phyloP scores from a whole-genome alignment of 2,329 filamentous ascomycete species.

The Cadophora sp. region DNA sequence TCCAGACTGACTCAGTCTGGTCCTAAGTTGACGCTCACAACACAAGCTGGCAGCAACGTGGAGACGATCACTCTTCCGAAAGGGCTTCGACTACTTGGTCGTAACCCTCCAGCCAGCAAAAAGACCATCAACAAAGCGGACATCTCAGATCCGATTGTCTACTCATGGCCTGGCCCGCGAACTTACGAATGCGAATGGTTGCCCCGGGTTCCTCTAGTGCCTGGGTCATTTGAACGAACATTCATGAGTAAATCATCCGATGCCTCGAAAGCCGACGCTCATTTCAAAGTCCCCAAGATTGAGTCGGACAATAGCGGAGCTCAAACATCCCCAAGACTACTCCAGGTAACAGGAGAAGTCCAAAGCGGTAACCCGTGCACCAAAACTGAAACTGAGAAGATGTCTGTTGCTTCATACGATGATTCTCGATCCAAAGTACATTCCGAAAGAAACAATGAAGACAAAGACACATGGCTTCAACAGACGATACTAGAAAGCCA shows the following conservation, averaged over 20 bases:
- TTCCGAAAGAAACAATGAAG: background rate
- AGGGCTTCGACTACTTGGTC: slow-evolving; percentile 3
- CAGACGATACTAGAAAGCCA: background rate
- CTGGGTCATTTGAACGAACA: background rate
- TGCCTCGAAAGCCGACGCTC: background rate
- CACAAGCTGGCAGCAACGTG: background rate
- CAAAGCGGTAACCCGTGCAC: background rate
- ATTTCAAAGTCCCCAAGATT: background rate
- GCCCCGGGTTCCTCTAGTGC: background rate
- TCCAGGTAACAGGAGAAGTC: background rate
- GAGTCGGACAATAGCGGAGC: background rate
- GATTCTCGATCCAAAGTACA: background rate
- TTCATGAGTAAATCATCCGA: background rate
- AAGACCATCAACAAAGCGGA: background rate
- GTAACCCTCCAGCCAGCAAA: background rate
- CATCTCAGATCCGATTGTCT: slow-evolving; percentile 3
- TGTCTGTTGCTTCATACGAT: background rate
- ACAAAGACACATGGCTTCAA: no score
- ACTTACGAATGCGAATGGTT: background rate
- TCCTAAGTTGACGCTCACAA: slow-evolving; percentile 2
- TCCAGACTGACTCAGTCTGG: slow-evolving; percentile 12
- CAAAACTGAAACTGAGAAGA: background rate
- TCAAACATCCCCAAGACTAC: background rate
- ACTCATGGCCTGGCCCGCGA: background rate
- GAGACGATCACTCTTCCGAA: background rate